Conservation (phyloP, 371 early-diverging fungal genomes). For the Mortierella sp. region DNA sequence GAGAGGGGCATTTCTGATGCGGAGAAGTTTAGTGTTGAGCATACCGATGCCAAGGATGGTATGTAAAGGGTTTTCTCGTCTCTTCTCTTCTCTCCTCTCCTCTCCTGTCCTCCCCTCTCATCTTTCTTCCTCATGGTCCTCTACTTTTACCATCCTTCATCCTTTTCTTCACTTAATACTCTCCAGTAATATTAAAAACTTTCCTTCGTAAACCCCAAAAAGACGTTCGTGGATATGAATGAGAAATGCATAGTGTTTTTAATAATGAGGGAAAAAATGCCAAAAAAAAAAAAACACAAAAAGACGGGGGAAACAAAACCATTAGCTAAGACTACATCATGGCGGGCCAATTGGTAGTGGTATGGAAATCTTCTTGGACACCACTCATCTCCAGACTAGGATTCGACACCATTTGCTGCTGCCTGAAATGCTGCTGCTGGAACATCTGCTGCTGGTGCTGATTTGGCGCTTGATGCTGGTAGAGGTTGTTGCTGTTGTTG, state of each 20-base stretch:
- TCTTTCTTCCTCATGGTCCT: neutral
- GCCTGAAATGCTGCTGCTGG: slow-evolving; percentile 23
- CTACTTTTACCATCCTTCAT: too few relatives aligned
- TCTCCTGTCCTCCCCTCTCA: neutral
- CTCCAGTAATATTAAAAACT: neutral
- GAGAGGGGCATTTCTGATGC: slow-evolving; percentile 65
- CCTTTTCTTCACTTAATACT: neutral
- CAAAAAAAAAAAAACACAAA: neutral
- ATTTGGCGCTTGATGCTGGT: slow-evolving; percentile 12
- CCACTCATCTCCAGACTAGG: slow-evolving; percentile 43
- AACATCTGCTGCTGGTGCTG: slow-evolving; percentile 17
- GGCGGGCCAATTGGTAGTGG: slow-evolving; percentile 34
- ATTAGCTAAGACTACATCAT: slow-evolving; percentile 28
- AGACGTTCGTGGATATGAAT: neutral
- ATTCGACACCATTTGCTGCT: slow-evolving; percentile 30
- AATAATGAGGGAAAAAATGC: neutral
- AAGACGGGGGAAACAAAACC: neutral
- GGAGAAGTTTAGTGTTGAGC: slow-evolving; percentile 41
- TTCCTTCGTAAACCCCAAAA: neutral
- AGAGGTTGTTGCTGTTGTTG: slow-evolving; percentile 6
- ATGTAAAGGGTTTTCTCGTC: slow-evolving; percentile 15
- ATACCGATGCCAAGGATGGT: slow-evolving; percentile 50
- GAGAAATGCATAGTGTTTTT: too few relatives aligned
- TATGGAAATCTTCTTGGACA: slow-evolving; percentile 44
- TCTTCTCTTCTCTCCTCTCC: neutral